These are phyloP conservation scores for Rhodamnia rubescens DNA, from an alignment of 345 rosid species.

Conservation along the genomic window DNA sequence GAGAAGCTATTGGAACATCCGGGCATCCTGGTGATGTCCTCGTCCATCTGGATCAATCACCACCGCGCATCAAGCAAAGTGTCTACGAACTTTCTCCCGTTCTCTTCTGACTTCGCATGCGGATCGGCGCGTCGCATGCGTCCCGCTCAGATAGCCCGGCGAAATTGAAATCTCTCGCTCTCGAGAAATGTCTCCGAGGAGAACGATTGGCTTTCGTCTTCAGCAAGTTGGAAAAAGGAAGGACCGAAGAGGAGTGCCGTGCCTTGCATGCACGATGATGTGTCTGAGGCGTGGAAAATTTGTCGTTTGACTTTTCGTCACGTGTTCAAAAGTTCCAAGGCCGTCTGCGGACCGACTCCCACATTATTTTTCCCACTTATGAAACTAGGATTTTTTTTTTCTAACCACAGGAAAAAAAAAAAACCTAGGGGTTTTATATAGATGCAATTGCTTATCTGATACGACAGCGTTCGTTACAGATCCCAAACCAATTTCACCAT, in stretches of 20 bases:
- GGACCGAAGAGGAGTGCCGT: neutral
- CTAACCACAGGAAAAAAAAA: too few species aligned
- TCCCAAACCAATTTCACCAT: neutral
- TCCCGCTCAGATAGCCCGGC: neutral
- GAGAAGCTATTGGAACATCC: neutral
- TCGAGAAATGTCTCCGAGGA: neutral
- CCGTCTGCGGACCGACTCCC: neutral
- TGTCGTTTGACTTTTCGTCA: neutral
- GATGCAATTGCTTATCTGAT: neutral
- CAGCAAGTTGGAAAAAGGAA: neutral
- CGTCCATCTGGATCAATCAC: neutral
- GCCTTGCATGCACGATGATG: neutral
- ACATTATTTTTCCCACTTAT: neutral
- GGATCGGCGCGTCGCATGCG: neutral
- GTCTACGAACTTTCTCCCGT: accelerated
- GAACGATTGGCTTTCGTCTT: neutral
- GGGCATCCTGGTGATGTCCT: too few species aligned
- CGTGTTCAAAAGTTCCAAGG: neutral
- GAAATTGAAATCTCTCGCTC: neutral
- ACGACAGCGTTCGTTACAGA: neutral
- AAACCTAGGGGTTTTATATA: neutral
- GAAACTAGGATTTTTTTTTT: neutral
- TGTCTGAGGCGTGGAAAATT: neutral
- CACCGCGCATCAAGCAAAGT: too few species aligned
- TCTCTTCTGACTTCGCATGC: neutral